Evolutionary conservation across 2,329 filamentous ascomycete species (phyloP), one percentile per base, ranked within the genome.

Genomic region (Verticillium klebahnii): DNA sequence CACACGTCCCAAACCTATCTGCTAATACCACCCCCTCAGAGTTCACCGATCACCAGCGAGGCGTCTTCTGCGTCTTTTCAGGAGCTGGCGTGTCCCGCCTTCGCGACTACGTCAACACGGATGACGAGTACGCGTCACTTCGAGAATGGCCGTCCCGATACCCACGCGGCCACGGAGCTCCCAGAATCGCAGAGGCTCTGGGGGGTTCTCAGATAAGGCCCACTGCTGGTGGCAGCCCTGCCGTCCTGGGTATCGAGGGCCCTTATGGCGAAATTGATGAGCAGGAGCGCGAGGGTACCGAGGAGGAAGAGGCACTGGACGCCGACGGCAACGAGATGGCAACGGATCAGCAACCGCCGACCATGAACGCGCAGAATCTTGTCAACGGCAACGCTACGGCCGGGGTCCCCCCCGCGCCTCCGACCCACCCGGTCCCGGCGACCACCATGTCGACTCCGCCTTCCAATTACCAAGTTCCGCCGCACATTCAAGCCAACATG

Each of bases 61-160:
- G 94, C 59, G 92, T 98, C 8, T 99, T 99, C 73, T 99, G 95
- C 71, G 95, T 99, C 60, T 99, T 99, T 75, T 97, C 93, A 1
- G 94, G 95, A 6, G 84, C 86, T 31, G 93, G 93, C 61, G 94
- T 99, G 2, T 80, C 81, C 52, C 85, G 86, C 50, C 85, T 99
- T 31, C 89, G 94, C 52, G 84, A 89, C 32, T 91, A 93, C 71
- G 82, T 99, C 45, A 96, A 93, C 67, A 78, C 74, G 0, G 76
- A 79, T 12, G 72, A 75, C 0, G 74, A 78, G 37, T 86, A 84
- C 60, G 77, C 80, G 50, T 75, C 78, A 3, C 68, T 79, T 8
- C 77, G 78, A 34, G 75, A 79, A 7, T 71, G 61, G 56, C 67
- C 25, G n/a, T 8, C 31, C 23, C 40, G 40, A 32, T 23, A 23